Evolutionary conservation across 176 grass and related monocot species (phyloP), one percentile per base, ranked within the genome.

Genomic region (Oryza longistaminata): DNA sequence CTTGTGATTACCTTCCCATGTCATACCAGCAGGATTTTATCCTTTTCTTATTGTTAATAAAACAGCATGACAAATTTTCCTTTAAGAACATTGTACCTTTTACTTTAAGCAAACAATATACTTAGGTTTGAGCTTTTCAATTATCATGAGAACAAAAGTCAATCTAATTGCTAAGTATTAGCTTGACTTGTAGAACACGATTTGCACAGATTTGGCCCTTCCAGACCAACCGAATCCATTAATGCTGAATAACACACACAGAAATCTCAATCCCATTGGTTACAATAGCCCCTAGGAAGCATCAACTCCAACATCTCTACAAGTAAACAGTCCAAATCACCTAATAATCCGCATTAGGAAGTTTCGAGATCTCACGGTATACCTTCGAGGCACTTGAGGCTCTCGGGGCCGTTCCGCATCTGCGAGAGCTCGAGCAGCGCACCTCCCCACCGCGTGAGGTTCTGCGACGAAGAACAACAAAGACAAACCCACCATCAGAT

Each of bases 401-500:
- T 72, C 9, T 85, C 93, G 8, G 81, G 76, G 3, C 88, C 91
- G 58, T 31, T 83, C 43, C 86, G 88, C 87, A 85, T 74, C 86
- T 96, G 93, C 77, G 93, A 88, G 19, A 96, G 71, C 83, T 96
- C 86, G 53, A 96, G 83, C 75, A 96, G 88, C 77, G 93, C 93
- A 12, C 88, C 93, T 37, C 93, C 93, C 93, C 93, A 96, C 21
- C 88, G 88, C 68, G 93, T 96, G 39, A 96, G 76, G 83, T 96
- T 96, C 93, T 96, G 73, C 75, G 55, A 7, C 0, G 31, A 25
- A 5, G 0, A 35, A 17, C 58, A 79, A 68, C 4, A 65, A 73
- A 73, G 34, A 66, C 31, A 52, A 73, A 37, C 15, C n/a, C 55
- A 39, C 65, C 78, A 77, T 52, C 73, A 73, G 16, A 77, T 19